Base-by-base conservation (phyloP, 1,284 basidiomycete species). In the Anthracocystis panici-leucophaei region DNA sequence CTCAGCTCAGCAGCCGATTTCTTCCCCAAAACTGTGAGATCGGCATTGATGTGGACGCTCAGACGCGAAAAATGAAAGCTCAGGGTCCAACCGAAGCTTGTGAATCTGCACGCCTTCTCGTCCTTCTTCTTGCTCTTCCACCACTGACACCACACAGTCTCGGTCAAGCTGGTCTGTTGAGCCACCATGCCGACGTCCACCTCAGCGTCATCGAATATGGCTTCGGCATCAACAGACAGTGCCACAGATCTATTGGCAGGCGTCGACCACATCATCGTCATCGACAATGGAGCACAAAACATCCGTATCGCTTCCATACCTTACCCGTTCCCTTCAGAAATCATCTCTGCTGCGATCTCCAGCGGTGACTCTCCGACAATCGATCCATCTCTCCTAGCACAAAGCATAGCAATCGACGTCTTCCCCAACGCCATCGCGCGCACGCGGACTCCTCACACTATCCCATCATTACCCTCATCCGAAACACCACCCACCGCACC, bases 401-500 rank as follows among this genome's bases (percentile, higher is more conserved):
- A 31, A 3, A 21, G 18, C 16, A 50, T 65, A 3, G 35, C 42
- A 0, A 27, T 71, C 20, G 42, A 48, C 18, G 40, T 46, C 21
- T 73, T 53, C 25, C 74, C 77, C 31, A 80, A 80, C 59, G 69
- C 67, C 2, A 80, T 80, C 35, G 78, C 76, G 0, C 73, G 78
- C 38, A 80, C 78, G 1, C 66, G 76, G 11, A 51, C 57, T 18
- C 65, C 65, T 3, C 65, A 67, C 57, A 53, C 49, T 21, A 25
- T 65, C 29, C 55, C 69, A 3, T 12, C 50, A 1, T 7, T 38
- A 29, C 25, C 49, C 10, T 10, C 58, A 2, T 18, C 41, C 9
- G 48, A 49, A 49, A 49, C 29, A 55, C 53, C 60, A 21, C 65
- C 42, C 52, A 75, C 50, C 53, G 82, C 63, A 33, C 69, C 57